These are phyloP conservation scores for Melanogaster broomeanus DNA, from an alignment of 768 basidiomycete genomes.

Conservation along the genomic window DNA sequence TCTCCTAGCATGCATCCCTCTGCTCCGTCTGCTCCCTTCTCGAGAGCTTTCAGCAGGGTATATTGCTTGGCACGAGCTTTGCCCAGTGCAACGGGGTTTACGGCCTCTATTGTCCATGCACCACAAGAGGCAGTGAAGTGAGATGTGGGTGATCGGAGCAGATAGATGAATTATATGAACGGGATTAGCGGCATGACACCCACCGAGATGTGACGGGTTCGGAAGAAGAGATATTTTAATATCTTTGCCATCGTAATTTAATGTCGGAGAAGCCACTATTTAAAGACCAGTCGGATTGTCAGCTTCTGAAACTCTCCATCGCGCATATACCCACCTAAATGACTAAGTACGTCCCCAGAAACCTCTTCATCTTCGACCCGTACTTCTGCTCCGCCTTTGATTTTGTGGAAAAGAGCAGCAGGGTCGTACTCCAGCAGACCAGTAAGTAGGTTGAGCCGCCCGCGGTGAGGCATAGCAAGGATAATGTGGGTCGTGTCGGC, in stretches of 20 bases:
- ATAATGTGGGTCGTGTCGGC: conserved; percentile 73
- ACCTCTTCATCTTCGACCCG: conserved; percentile 60
- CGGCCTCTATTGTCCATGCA: conserved; percentile 57
- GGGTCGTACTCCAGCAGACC: conserved; percentile 71
- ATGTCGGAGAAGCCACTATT: conserved; percentile 62
- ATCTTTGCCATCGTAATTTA: conserved; percentile 50
- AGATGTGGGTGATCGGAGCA: background rate
- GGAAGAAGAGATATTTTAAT: conserved; percentile 79
- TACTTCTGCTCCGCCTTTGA: conserved; percentile 75
- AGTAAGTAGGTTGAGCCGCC: conserved; percentile 82
- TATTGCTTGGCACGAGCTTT: conserved; percentile 92
- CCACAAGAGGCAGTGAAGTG: background rate
- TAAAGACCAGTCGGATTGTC: background rate
- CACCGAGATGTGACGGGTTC: conserved; percentile 78
- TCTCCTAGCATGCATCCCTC: conserved; percentile 34
- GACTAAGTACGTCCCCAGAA: conserved; percentile 87
- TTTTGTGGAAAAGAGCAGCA: conserved; percentile 80
- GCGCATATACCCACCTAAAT: conserved; percentile 54
- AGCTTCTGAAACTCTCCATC: background rate
- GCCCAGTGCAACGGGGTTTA: conserved; percentile 85
- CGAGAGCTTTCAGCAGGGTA: conserved; percentile 67
- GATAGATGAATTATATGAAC: conserved; percentile 9
- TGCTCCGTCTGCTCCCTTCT: conserved; percentile 27
- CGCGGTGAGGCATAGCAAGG: conserved; percentile 86
- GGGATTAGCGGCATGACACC: conserved; percentile 5